Percentiles rank a stretch among this genome's conserved stretches.
Conservation (phyloP, 331 rosid species). For the Quercus lobata region DNA sequence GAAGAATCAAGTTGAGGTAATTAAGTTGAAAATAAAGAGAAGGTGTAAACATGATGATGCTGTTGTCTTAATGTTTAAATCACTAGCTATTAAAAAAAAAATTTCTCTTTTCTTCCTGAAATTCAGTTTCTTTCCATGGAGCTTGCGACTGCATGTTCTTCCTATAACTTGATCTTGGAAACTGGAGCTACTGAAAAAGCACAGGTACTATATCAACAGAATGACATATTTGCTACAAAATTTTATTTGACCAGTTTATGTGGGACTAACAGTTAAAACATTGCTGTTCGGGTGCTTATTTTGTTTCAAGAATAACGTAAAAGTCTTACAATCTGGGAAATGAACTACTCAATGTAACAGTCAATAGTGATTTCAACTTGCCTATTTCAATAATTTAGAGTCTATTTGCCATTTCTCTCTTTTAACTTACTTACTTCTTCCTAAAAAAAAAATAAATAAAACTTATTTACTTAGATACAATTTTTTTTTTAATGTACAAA, state of each 20-base stretch:
- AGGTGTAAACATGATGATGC: too few relatives aligned
- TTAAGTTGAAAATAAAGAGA: neutral
- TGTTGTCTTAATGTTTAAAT: neutral
- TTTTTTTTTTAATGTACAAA: too few relatives aligned
- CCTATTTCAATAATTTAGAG: too few relatives aligned
- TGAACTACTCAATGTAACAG: too few relatives aligned
- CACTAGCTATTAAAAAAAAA: neutral
- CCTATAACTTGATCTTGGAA: slow-evolving; percentile 1
- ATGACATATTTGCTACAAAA: neutral
- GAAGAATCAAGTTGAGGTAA: slow-evolving; percentile 31
- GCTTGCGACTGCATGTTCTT: slow-evolving; percentile 21
- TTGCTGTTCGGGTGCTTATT: neutral
- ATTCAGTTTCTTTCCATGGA: slow-evolving; percentile 30
- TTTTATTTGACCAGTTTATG: neutral
- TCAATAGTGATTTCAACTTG: too few relatives aligned
- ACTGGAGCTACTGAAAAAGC: neutral
- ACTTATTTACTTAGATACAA: too few relatives aligned
- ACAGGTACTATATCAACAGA: slow-evolving; percentile 8
- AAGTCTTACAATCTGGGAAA: too few relatives aligned
- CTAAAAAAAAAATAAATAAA: too few relatives aligned
- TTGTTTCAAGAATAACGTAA: neutral
- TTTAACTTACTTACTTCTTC: too few relatives aligned
- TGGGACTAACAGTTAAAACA: neutral
- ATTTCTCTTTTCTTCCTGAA: neutral
- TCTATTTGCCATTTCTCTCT: too few relatives aligned